A percentile compares a stretch with the other conserved stretches of the same genome.
These are phyloP conservation scores for Phytophthora pisi DNA, from an alignment of 352 stramenopile genomes.

Conservation along the genomic window DNA sequence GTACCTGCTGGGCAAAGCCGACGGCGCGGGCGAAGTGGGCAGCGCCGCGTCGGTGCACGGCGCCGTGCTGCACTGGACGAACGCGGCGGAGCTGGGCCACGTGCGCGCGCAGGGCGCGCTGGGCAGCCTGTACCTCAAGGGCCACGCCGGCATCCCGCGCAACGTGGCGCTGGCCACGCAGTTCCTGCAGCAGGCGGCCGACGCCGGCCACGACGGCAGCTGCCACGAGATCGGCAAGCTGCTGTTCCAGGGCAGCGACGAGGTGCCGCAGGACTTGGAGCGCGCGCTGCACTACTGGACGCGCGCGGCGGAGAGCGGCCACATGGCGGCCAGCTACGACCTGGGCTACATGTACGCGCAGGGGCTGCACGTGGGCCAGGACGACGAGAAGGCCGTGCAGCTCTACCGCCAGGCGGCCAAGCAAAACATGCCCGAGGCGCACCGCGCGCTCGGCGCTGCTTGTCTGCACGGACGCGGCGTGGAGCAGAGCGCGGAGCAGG, in stretches of 20 bases:
- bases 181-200: conserved; percentile 70
- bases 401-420: conserved; percentile 64
- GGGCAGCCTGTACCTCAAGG: conserved; percentile 72
- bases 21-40: conserved; percentile 24
- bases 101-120: conserved; percentile 73
- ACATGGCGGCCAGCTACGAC: conserved; percentile 80
- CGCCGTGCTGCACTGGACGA: conserved; percentile 81
- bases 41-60: conserved; percentile 49
- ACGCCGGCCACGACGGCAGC: conserved; percentile 67
- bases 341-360: conserved; percentile 78
- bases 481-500: conserved; percentile 36
- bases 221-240: conserved; percentile 83
- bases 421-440: conserved; percentile 73
- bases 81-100: conserved; percentile 71
- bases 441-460: conserved; percentile 62
- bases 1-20: conserved; percentile 55
- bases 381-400: conserved; percentile 59
- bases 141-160: conserved; percentile 50
- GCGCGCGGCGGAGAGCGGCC: conserved; percentile 57
- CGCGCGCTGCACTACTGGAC: conserved; percentile 70
- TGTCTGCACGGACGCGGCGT: conserved; percentile 55
- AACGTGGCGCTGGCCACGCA: conserved; percentile 54
- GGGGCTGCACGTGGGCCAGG: conserved; percentile 64
- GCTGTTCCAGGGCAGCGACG: conserved; percentile 57
- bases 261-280: conserved; percentile 36